A percentile compares a stretch with the other conserved stretches of the same genome.
Evolutionary conservation across 1,139 yeast genomes (phyloP).

Genomic region (Taiozyma sp.): DNA sequence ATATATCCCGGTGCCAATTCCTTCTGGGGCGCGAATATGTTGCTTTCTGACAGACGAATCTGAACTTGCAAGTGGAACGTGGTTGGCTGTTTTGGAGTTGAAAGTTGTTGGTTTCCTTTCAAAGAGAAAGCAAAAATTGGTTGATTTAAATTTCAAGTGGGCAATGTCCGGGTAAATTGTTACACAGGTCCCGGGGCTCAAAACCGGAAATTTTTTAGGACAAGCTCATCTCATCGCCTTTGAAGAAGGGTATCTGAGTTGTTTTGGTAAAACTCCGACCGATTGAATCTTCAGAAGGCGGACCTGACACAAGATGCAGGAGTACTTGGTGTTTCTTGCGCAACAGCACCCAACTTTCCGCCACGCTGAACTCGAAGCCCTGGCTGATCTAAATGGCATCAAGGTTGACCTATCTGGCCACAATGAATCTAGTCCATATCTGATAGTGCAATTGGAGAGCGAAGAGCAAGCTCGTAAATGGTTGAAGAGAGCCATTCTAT

Average conservation of each 20-base stretch:
- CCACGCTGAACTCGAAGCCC: slow-evolving; percentile 73
- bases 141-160: not conserved
- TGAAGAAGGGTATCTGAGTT: too few relatives aligned
- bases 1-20: not conserved
- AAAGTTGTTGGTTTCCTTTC: too few relatives aligned
- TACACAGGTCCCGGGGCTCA: not conserved
- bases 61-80: not conserved
- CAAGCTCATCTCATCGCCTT: slow-evolving; percentile 2
- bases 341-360: slow-evolving; percentile 81
- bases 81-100: too few relatives aligned
- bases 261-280: too few relatives aligned
- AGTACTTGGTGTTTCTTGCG: slow-evolving; percentile 72
- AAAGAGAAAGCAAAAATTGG: too few relatives aligned
- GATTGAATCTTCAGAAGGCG: not conserved
- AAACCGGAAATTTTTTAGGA: not conserved
- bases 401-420: slow-evolving; percentile 56
- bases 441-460: slow-evolving; percentile 54
- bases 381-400: slow-evolving; percentile 61
- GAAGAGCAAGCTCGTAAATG: slow-evolving; percentile 66
- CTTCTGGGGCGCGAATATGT: not conserved
- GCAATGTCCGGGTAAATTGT: not conserved
- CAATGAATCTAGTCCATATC: slow-evolving; percentile 59
- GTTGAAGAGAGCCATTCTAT: slow-evolving; percentile 61
- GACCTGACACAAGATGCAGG: slow-evolving; percentile 8
- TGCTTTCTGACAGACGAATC: not conserved